phyloP scores from a whole-genome alignment of 495 filamentous ascomycete species.

The Cercophora samala region DNA sequence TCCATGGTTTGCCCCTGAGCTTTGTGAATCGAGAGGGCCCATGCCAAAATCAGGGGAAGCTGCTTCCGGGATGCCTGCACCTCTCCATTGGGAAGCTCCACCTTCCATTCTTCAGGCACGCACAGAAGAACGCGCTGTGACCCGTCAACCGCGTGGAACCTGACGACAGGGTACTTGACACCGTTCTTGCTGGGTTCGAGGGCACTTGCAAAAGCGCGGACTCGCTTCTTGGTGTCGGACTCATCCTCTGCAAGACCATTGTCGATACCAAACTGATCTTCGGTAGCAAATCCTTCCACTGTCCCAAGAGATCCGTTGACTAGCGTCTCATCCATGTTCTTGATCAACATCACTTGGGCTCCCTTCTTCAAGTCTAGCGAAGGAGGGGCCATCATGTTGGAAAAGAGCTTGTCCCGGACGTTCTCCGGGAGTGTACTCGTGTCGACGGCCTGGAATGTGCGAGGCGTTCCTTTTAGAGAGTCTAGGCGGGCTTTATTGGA shows the following conservation, averaged over 20 bases:
- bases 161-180: slow-evolving; percentile 72
- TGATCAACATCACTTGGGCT: slow-evolving; percentile 98
- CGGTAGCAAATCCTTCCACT: slow-evolving; percentile 82
- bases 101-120: slow-evolving; percentile 87
- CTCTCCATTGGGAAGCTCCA: slow-evolving; percentile 93
- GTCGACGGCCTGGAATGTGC: slow-evolving; percentile 61
- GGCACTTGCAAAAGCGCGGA: slow-evolving; percentile 38
- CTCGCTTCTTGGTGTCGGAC: slow-evolving; percentile 44
- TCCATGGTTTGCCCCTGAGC: slow-evolving; percentile 96
- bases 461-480: slow-evolving; percentile 68
- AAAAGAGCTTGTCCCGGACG: slow-evolving; percentile 71
- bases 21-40: slow-evolving; percentile 97
- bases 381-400: slow-evolving; percentile 89
- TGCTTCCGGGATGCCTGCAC: slow-evolving; percentile 79
- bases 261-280: slow-evolving; percentile 65
- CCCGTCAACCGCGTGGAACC: slow-evolving; percentile 75
- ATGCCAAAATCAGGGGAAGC: slow-evolving; percentile 85
- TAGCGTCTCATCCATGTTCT: slow-evolving; percentile 90
- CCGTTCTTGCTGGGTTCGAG: slow-evolving; percentile 33
- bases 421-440: slow-evolving; percentile 60
- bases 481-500: slow-evolving; percentile 75
- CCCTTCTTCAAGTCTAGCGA: slow-evolving; percentile 79
- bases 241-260: slow-evolving; percentile 54
- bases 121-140: slow-evolving; percentile 74
- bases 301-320: slow-evolving; percentile 93